Evolutionary conservation across 345 rosid genomes (phyloP), one percentile per base, ranked within the genome.

Genomic region (rapeseed (Brassica napus)): DNA sequence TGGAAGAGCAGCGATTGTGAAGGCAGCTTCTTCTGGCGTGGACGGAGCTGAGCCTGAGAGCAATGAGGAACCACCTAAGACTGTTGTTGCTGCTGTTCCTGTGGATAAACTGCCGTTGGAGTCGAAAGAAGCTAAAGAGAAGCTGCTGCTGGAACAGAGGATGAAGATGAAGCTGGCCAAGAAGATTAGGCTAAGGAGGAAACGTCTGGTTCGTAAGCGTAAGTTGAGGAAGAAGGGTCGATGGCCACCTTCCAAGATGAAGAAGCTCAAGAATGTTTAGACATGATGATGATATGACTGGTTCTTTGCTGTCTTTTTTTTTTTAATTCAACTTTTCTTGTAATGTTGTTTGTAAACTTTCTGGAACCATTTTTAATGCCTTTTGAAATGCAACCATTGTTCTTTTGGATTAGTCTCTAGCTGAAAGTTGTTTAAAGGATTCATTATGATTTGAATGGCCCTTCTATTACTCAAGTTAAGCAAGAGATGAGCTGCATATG

Each of bases 191-290:
- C 93, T 94, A 7, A 85, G 98, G 15, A 89, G 97, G 77, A 92
- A 91, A 79, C 87, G 96, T 69, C 91, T 94, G 7, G 52, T 89
- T 59, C 90, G 89, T 72, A 94, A 94, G 85, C 84, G 94, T 68
- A 88, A 82, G 82, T 30, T 94, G 91, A 88, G 98, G 88, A 94
- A 94, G 94, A 94, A 88, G 87, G 98, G 97, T 44, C 82, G 91
- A 65, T 92, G 98, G 98, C 98, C 97, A 3, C 97, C 97, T 79
- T 94, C 95, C 0, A 94, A 92, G 88, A 85, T 94, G 89, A 94
- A 86, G 85, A 94, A 89, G 80, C 72, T 85, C 76, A 94, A 94
- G 92, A 94, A 92, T 84, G 94, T 94, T 18, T 94, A 89, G 86
- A 75, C 37, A 44, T 0, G 58, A n/a, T 11, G 8, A 35, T 35